Conservation (phyloP, 2,329 filamentous ascomycete genomes). For the Phialocephala subalpina region DNA sequence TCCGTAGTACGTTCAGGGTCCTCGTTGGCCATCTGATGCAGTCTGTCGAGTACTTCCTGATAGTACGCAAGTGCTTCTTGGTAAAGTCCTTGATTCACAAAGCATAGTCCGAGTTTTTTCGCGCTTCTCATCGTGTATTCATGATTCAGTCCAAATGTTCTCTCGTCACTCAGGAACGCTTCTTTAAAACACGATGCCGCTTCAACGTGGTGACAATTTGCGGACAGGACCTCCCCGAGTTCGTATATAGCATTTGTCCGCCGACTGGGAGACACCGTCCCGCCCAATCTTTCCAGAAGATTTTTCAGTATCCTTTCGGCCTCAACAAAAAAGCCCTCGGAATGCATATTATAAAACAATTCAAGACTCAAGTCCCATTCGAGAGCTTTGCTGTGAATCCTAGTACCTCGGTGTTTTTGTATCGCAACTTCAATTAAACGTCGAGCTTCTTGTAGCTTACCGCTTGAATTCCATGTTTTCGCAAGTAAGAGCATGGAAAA, state of each 20-base stretch:
- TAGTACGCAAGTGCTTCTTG: constrained; percentile 1
- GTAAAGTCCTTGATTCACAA: constrained; percentile 10
- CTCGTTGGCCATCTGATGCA: background rate
- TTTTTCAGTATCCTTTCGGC: background rate
- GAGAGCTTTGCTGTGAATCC: background rate
- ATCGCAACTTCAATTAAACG: background rate
- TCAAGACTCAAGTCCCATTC: background rate
- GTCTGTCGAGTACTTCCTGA: background rate
- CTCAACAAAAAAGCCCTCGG: background rate
- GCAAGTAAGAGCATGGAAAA: background rate
- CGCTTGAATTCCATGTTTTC: background rate
- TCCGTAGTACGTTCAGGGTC: background rate
- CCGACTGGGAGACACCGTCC: fast-evolving
- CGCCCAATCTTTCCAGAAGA: background rate
- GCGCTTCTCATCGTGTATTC: background rate
- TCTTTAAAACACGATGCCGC: constrained; percentile 10
- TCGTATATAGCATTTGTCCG: background rate
- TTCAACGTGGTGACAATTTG: background rate
- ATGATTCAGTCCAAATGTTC: constrained; percentile 11
- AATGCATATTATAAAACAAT: background rate
- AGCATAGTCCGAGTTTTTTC: background rate
- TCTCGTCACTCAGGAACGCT: background rate
- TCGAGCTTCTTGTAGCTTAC: background rate
- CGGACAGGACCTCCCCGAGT: background rate
- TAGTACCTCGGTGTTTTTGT: background rate